These are phyloP conservation scores for Kwoniella mangroviensis DNA, from an alignment of 768 basidiomycete genomes.

Conservation along the genomic window DNA sequence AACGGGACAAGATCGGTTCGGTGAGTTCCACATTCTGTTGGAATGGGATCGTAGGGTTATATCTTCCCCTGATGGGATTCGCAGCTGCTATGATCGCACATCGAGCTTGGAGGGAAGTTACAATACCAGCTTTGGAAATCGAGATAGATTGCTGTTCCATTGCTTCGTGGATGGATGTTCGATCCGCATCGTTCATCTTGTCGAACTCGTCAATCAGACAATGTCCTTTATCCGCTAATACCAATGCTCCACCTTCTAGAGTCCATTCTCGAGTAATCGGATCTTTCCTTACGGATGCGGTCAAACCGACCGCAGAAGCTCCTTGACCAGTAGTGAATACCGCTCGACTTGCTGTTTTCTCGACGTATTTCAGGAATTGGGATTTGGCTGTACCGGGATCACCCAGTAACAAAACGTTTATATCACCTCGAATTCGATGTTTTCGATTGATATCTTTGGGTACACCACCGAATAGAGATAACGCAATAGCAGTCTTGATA, in stretches of 20 bases:
- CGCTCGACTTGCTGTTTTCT: constrained; percentile 96
- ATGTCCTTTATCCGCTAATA: constrained; percentile 97
- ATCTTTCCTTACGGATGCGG: constrained; percentile 98
- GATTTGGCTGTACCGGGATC: constrained; percentile 99
- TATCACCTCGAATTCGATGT: constrained; percentile 94
- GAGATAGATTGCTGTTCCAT: constrained; percentile 99
- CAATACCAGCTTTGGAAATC: constrained; percentile 97
- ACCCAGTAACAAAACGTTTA: constrained; percentile 92
- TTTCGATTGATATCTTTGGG: constrained; percentile 96
- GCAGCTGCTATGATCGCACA: constrained; percentile 98
- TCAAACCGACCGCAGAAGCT: constrained; percentile 96
- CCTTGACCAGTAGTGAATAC: constrained; percentile 99
- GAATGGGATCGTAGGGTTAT: constrained; percentile 98
- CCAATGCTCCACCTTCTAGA: constrained; percentile 94
- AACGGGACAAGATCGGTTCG: constrained; percentile 95
- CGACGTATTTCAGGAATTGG: constrained; percentile 97
- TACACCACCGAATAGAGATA: constrained; percentile 92
- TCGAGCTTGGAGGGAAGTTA: constrained; percentile 95
- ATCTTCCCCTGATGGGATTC: constrained; percentile 94
- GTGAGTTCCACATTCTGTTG: constrained; percentile 98
- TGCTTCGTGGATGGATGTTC: constrained; percentile 98
- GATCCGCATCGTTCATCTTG: constrained; percentile 99
- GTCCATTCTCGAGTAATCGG: constrained; percentile 98
- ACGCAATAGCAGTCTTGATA: constrained; percentile 95
- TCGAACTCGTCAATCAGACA: constrained; percentile 99